These are phyloP conservation scores for Xanthoceras sorbifolium DNA, from an alignment of 345 rosid species.

Conservation along the genomic window DNA sequence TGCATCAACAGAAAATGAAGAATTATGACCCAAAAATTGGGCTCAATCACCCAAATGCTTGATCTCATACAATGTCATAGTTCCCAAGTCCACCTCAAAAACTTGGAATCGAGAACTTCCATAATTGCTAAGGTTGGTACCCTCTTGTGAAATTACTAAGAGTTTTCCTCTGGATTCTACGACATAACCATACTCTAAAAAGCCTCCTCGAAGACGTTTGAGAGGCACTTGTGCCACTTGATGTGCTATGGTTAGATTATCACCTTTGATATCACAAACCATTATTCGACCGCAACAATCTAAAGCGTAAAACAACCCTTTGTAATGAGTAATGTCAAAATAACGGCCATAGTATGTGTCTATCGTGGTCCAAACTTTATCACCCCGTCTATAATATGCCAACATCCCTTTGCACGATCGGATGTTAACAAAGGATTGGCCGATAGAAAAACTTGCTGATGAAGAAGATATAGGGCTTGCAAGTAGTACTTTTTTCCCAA, in stretches of 20 bases:
- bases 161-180: background rate
- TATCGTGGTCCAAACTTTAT: no score
- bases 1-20: background rate
- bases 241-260: background rate
- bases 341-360: background rate
- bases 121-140: background rate
- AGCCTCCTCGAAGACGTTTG: no score
- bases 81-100: background rate
- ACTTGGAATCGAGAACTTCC: background rate
- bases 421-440: no score
- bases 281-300: no score
- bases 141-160: background rate
- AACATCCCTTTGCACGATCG: no score
- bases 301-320: background rate
- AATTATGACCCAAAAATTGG: background rate
- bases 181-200: no score
- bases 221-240: background rate
- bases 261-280: no score
- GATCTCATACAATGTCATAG: background rate
- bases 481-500: no score
- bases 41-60: background rate
- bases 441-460: no score
- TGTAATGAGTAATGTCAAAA: background rate
- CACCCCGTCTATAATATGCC: no score
- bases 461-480: no score